These are phyloP conservation scores for Polyplosphaeria fusca DNA, from an alignment of 495 filamentous ascomycete genomes.

Conservation along the genomic window DNA sequence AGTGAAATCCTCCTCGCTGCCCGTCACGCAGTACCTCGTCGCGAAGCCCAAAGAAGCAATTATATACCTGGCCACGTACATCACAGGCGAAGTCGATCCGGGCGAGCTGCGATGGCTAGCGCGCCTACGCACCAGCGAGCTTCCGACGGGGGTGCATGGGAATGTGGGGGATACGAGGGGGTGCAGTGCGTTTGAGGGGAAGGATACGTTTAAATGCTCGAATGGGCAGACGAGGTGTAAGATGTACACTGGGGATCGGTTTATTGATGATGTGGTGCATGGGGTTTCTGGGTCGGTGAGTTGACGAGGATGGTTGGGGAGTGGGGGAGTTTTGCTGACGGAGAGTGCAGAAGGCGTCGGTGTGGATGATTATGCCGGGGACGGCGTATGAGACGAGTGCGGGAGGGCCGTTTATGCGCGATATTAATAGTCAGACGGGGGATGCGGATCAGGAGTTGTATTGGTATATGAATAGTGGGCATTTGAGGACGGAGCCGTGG, in stretches of 20 bases:
- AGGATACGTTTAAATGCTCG: constrained; percentile 29
- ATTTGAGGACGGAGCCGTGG: constrained; percentile 26
- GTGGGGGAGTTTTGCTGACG: too few relatives aligned
- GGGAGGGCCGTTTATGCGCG: constrained; percentile 26
- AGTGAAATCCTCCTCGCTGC: constrained; percentile 12
- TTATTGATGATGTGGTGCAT: constrained; percentile 26
- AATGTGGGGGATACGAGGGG: constrained; percentile 13
- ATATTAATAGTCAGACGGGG: constrained; percentile 24
- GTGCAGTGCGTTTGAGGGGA: constrained; percentile 23
- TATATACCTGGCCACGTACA: constrained; percentile 29
- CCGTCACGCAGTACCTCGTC: constrained; percentile 24
- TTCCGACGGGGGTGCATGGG: constrained; percentile 21
- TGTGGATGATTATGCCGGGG: constrained; percentile 29
- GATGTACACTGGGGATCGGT: constrained; percentile 25
- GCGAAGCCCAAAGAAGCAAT: constrained; percentile 20
- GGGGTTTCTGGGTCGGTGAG: constrained; percentile 18
- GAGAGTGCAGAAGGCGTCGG: constrained; percentile 5
- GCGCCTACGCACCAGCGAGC: constrained; percentile 13
- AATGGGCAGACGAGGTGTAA: constrained; percentile 26
- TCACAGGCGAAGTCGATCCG: constrained; percentile 25
- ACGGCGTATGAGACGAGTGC: constrained; percentile 26
- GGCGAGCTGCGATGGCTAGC: constrained; percentile 24
- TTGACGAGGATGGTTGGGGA: too few relatives aligned
- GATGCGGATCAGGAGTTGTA: constrained; percentile 20
- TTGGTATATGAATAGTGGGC: constrained; percentile 30